Evolutionary conservation across 225 moss, liverwort and hornwort genomes (phyloP), one percentile per base, ranked within the genome.

Genomic region (Physcomitrellopsis africana): DNA sequence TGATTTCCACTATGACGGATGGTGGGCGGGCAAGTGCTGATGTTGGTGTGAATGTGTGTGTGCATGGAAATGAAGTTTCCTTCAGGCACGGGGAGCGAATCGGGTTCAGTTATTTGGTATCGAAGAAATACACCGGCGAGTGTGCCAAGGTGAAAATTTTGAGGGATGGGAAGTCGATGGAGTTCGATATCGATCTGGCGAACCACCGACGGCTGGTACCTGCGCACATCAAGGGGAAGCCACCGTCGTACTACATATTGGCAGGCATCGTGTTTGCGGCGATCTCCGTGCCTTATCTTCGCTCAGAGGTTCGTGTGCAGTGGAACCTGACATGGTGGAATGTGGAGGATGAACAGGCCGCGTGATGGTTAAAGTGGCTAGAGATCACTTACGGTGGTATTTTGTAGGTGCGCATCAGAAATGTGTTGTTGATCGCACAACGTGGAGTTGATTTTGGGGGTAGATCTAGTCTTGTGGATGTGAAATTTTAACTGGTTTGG

Each of bases 11-110:
- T 20, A 20, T 6, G 10, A 3, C 55, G 15, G 15, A n/a, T 56
- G 17, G n/a, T 8, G n/a, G 9, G 3, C 8, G 10, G 18, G n/a
- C 24, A 63, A 73, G 23, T 62, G 27, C 49, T 74, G 63, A 74
- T 74, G 41, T 70, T 15, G 75, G 23, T 77, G 19, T 68, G 49
- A 37, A 26, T 75, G 47, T 77, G 9, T 55, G 8, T 49, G 61
- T 70, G 73, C 62, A 62, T 72, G 32, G 65, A 47, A 53, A 42
- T 81, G 81, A 84, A 91, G 91, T 89, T 78, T 86, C 91, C 58
- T 91, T 89, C 76, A 86, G 89, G 82, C 91, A 88, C 74, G 91
- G 91, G 73, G 91, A 91, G 73, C 84, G 91, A 52, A 91, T 89
- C 67, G 88, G 91, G 19, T 91, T 91, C 64, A 91, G 86, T 67